Conservation (phyloP, 2,329 filamentous ascomycete genomes). For the Ophiostoma triangulosporum region DNA sequence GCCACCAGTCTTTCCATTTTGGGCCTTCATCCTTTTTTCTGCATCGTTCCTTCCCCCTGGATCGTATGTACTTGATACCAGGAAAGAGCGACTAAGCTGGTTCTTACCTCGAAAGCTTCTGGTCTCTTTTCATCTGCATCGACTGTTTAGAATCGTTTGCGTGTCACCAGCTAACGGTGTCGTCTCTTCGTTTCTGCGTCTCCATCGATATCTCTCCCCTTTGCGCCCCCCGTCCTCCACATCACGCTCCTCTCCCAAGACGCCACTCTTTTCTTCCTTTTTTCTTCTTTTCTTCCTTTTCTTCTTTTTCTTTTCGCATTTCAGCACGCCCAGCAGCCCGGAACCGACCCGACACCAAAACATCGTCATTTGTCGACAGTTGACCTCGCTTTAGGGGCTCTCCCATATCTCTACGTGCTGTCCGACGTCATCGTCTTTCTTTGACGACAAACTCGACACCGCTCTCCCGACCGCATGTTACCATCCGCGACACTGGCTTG, state of each 20-base stretch:
- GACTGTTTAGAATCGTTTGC: neutral
- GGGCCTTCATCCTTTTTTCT: neutral
- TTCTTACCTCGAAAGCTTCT: neutral
- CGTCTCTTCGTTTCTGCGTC: neutral
- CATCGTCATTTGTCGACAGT: neutral
- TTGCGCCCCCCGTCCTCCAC: constrained; percentile 1
- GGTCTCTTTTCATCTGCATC: neutral
- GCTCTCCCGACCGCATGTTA: neutral
- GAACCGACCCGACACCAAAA: neutral
- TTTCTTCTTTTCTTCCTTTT: neutral
- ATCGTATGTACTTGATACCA: neutral
- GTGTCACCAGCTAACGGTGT: neutral
- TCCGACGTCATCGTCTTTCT: neutral
- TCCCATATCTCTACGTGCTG: neutral
- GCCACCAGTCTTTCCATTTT: neutral
- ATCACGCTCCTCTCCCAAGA: neutral
- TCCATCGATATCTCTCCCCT: neutral
- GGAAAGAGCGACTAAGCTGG: neutral
- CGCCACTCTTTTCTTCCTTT: neutral
- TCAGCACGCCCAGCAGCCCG: neutral
- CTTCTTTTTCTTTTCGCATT: neutral
- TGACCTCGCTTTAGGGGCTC: neutral
- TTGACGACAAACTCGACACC: neutral
- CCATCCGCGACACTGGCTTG: neutral
- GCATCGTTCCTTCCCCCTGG: neutral